Evolutionary conservation across 192 early-diverging fungal species (phyloP).

Genomic region (Chytriomyces sp.): DNA sequence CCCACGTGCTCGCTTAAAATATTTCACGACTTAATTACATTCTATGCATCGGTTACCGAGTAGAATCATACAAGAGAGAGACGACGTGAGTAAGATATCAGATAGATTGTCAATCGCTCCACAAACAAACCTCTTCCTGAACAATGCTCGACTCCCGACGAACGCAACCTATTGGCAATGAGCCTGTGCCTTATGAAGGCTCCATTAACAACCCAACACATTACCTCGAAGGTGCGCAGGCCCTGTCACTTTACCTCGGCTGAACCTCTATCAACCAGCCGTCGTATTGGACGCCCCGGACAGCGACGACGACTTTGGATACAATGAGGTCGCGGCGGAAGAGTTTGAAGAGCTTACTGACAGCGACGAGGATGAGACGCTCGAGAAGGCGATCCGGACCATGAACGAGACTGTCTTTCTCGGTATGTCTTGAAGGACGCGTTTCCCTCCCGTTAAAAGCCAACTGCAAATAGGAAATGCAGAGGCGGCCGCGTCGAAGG

Average conservation of each 20-base stretch:
- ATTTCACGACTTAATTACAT: too few species aligned
- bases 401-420: constrained; percentile 49
- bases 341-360: constrained; percentile 52
- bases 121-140: too few species aligned
- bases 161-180: too few species aligned
- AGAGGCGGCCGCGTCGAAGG: constrained; percentile 21
- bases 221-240: constrained; percentile 29
- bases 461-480: constrained; percentile 18
- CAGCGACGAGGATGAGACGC: constrained; percentile 51
- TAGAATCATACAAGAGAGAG: too few species aligned
- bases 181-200: constrained; percentile 30
- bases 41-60: too few species aligned
- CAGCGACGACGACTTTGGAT: constrained; percentile 47
- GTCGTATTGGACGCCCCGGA: constrained; percentile 1
- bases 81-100: too few species aligned
- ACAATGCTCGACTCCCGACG: too few species aligned
- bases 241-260: background rate
- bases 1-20: too few species aligned
- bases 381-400: constrained; percentile 51
- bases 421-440: constrained; percentile 22
- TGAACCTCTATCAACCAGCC: background rate
- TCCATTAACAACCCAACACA: constrained; percentile 20
- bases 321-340: constrained; percentile 46
- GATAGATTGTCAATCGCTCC: too few species aligned
- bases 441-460: background rate